phyloP scores from a whole-genome alignment of 352 stramenopile genomes.

The Bremia lactucae region DNA sequence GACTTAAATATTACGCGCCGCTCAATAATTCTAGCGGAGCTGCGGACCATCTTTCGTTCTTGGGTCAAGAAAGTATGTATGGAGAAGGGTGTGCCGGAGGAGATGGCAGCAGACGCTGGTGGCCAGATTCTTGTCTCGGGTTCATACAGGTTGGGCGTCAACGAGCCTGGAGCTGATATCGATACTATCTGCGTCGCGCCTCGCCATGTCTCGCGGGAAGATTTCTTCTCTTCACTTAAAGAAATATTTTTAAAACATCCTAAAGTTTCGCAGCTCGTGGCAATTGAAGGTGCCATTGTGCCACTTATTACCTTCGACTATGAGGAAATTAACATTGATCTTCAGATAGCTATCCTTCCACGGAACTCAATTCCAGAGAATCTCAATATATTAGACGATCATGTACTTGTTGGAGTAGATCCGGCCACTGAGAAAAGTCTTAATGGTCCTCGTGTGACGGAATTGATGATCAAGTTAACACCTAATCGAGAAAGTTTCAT shows the following conservation, averaged over 20 bases:
- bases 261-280: constrained; percentile 83
- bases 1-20: constrained; percentile 75
- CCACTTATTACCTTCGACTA: constrained; percentile 98
- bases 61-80: constrained; percentile 84
- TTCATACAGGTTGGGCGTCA: constrained; percentile 93
- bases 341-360: constrained; percentile 94
- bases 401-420: constrained; percentile 80
- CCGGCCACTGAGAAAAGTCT: constrained; percentile 83
- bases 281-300: constrained; percentile 88
- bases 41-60: constrained; percentile 73
- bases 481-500: constrained; percentile 84
- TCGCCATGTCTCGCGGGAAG: constrained; percentile 89
- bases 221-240: constrained; percentile 93
- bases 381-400: constrained; percentile 87
- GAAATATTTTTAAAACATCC: constrained; percentile 88
- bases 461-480: constrained; percentile 87
- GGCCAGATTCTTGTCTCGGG: constrained; percentile 86
- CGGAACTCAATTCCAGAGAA: constrained; percentile 84
- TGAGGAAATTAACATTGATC: constrained; percentile 98
- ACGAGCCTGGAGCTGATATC: constrained; percentile 95
- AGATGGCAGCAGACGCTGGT: constrained; percentile 75
- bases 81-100: constrained; percentile 72
- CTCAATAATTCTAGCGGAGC: constrained; percentile 75
- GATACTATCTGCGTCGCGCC: constrained; percentile 96
- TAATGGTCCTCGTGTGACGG: constrained; percentile 85